A percentile compares a stretch with the other conserved stretches of the same genome.
phyloP scores from a whole-genome alignment of 139 green algal species.

The Chlamydomonas applanata region DNA sequence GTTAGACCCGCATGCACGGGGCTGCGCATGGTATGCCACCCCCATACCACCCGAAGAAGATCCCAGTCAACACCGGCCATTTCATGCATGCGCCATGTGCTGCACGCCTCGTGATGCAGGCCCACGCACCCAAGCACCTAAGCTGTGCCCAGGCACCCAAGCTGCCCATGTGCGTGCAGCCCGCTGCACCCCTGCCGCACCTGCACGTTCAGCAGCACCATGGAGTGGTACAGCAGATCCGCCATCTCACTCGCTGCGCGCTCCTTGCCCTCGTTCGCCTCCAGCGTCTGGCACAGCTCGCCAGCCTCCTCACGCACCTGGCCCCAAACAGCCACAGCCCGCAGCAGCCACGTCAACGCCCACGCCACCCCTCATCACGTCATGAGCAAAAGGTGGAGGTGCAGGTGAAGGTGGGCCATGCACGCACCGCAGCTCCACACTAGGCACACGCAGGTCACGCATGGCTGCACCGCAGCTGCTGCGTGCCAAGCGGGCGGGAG shows the following conservation, averaged over 20 bases:
- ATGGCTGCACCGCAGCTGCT: too few relatives aligned
- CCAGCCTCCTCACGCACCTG: constrained; percentile 85
- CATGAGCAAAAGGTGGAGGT: too few relatives aligned
- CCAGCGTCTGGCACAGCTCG: constrained; percentile 92
- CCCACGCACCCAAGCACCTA: not conserved
- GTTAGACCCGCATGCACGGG: too few relatives aligned
- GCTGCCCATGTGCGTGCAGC: not conserved
- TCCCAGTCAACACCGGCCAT: not conserved
- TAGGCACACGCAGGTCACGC: too few relatives aligned
- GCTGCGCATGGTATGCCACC: too few relatives aligned
- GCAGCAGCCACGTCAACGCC: too few relatives aligned
- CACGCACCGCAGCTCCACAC: too few relatives aligned
- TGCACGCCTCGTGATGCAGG: not conserved
- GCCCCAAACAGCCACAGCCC: too few relatives aligned
- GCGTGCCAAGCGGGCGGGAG: too few relatives aligned
- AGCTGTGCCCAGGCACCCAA: not conserved
- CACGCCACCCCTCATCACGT: too few relatives aligned
- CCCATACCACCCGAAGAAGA: not conserved
- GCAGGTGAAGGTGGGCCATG: too few relatives aligned
- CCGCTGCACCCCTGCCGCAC: too few relatives aligned
- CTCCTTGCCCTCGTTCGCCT: constrained; percentile 83
- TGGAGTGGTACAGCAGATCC: constrained; percentile 96
- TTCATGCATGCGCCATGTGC: not conserved
- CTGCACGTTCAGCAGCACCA: constrained; percentile 90
- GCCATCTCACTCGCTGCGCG: constrained; percentile 86